Evolutionary conservation across 192 early-diverging fungal genomes (phyloP).

Genomic region (Pecoramyces ruminantium): DNA sequence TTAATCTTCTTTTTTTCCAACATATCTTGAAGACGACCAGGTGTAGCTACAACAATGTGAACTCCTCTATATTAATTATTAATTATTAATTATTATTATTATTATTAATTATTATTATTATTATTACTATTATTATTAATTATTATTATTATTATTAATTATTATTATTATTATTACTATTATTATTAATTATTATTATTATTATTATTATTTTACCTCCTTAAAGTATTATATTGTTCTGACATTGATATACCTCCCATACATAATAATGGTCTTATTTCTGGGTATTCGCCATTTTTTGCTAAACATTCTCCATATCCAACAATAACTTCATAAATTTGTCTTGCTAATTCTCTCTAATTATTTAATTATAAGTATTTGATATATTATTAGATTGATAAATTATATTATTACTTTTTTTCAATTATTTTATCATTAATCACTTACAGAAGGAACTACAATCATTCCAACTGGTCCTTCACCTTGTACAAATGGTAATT

Average conservation of each 20-base stretch:
- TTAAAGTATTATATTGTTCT: constrained; percentile 58
- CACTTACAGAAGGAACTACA: constrained; percentile 72
- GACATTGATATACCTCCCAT: constrained; percentile 91
- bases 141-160: neutral
- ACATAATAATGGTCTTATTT: constrained; percentile 62
- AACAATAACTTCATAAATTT: constrained; percentile 75
- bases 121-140: neutral
- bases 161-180: neutral
- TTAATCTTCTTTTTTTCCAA: constrained; percentile 72
- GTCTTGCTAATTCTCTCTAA: constrained; percentile 82
- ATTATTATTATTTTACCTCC: constrained; percentile 15
- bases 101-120: too few species aligned
- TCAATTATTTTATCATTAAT: too few species aligned
- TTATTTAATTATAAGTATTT: too few species aligned
- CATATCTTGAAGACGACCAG: constrained; percentile 88
- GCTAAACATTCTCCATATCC: constrained; percentile 39
- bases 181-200: neutral
- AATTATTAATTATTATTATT: too few species aligned
- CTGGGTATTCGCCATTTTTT: constrained; percentile 42
- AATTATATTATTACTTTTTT: too few species aligned
- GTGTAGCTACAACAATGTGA: constrained; percentile 92
- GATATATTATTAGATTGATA: too few species aligned
- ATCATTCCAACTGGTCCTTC: constrained; percentile 92
- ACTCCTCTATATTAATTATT: too few species aligned
- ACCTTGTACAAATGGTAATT: constrained; percentile 57